These are phyloP conservation scores for Bacterosira constricta DNA, from an alignment of 108 stramenopile species.

Conservation along the genomic window DNA sequence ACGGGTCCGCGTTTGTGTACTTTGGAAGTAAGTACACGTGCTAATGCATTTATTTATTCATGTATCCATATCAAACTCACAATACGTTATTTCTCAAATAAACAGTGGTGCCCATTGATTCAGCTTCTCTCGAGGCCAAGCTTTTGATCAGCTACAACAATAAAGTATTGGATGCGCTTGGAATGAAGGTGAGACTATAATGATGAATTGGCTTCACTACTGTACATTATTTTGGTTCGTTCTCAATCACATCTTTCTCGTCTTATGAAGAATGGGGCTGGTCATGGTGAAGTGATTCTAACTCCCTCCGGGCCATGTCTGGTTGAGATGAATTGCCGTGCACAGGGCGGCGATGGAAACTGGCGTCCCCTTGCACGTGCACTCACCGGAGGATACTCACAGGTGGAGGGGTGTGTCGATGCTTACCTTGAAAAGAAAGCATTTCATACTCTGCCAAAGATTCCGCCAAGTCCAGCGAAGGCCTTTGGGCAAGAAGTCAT, in stretches of 20 bases:
- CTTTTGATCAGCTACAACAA: conserved; percentile 81
- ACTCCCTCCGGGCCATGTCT: conserved; percentile 85
- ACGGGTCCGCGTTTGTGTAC: conserved; percentile 58
- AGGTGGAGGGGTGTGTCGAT: conserved; percentile 89
- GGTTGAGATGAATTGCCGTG: conserved; percentile 83
- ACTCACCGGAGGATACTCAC: conserved; percentile 80
- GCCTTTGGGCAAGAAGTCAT: conserved; percentile 85
- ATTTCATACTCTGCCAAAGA: conserved; percentile 58
- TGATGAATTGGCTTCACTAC: too few species aligned
- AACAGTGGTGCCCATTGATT: conserved; percentile 73
- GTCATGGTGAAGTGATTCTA: conserved; percentile 82
- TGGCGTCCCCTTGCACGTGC: conserved; percentile 84
- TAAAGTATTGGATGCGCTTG: conserved; percentile 77
- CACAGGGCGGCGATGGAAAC: conserved; percentile 95
- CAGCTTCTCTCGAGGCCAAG: conserved; percentile 71
- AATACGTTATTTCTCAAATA: conserved; percentile 85
- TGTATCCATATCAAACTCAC: too few species aligned
- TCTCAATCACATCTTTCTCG: too few species aligned
- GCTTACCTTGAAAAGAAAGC: conserved; percentile 68
- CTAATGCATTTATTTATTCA: too few species aligned
- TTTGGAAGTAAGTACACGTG: conserved; percentile 42
- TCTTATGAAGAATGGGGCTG: conserved; percentile 66
- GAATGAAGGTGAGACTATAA: too few species aligned
- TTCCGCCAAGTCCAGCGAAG: conserved; percentile 78
- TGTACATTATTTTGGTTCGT: too few species aligned